Percentiles rank a stretch among this genome's conserved stretches.
Evolutionary conservation across 2,329 filamentous ascomycete genomes (phyloP).

Genomic region (Microcyclospora pomicola): DNA sequence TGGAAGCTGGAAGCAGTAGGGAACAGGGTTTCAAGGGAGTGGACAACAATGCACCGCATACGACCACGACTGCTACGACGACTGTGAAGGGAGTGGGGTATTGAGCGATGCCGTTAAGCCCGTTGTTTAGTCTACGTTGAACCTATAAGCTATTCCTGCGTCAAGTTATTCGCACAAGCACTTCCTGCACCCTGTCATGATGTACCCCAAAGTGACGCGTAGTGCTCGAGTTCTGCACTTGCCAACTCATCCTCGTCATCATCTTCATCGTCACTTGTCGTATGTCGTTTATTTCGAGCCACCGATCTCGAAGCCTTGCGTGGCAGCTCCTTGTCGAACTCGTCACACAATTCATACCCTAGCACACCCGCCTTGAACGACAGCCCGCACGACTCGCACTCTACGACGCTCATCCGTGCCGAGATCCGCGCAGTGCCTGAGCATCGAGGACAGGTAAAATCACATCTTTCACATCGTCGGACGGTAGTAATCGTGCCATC

Average conservation of each 20-base stretch:
- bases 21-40: neutral
- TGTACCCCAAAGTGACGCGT: conserved; percentile 2
- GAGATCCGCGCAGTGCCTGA: conserved; percentile 12
- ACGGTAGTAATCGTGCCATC: too few relatives aligned
- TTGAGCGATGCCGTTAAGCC: neutral
- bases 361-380: conserved; percentile 26
- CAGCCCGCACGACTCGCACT: conserved; percentile 21
- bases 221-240: conserved; percentile 2
- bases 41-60: too few relatives aligned
- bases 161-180: too few relatives aligned
- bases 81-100: too few relatives aligned
- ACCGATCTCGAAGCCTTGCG: too few relatives aligned
- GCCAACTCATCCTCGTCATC: neutral
- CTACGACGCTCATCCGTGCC: conserved; percentile 7
- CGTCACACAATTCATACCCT: conserved; percentile 22
- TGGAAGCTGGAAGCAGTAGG: conserved; percentile 5
- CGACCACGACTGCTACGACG: too few relatives aligned
- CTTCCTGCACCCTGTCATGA: too few relatives aligned
- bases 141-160: neutral
- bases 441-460: conserved; percentile 31
- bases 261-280: neutral
- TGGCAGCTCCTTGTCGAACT: neutral
- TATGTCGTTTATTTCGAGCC: neutral
- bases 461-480: conserved; percentile 25
- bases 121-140: neutral